phyloP scores from a whole-genome alignment of 305 asterid species.

The Nicotiana rustica region DNA sequence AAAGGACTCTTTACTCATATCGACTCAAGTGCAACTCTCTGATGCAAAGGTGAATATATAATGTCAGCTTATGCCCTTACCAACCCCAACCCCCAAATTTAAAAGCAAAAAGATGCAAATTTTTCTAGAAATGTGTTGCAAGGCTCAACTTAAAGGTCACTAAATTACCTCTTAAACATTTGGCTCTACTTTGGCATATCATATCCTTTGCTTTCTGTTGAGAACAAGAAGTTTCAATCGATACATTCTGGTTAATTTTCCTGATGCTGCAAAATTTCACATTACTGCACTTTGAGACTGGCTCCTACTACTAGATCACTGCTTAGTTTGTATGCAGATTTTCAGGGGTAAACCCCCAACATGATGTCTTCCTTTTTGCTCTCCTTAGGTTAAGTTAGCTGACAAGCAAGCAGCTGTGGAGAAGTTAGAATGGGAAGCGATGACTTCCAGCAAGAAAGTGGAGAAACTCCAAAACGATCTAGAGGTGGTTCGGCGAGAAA shows the following conservation, averaged over 20 bases:
- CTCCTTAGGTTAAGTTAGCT: constrained; percentile 79
- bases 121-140: not conserved
- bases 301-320: not conserved
- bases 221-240: constrained; percentile 4
- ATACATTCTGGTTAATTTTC: not conserved
- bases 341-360: not conserved
- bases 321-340: not conserved
- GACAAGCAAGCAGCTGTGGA: constrained; percentile 98
- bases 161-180: not conserved
- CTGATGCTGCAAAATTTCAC: not conserved
- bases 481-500: constrained; percentile 65
- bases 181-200: not conserved
- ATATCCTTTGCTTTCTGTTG: constrained; percentile 14
- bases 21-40: constrained; percentile 80
- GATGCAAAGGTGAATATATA: constrained; percentile 68
- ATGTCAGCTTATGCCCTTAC: not conserved
- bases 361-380: not conserved
- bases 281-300: not conserved
- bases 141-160: not conserved
- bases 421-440: constrained; percentile 88
- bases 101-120: not conserved
- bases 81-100: not conserved
- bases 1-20: constrained; percentile 72
- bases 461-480: constrained; percentile 80
- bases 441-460: constrained; percentile 71